A percentile compares a stretch with the other conserved stretches of the same genome.
These are phyloP conservation scores for Grifola frondosa DNA, from an alignment of 1,284 basidiomycete genomes.

Conservation along the genomic window DNA sequence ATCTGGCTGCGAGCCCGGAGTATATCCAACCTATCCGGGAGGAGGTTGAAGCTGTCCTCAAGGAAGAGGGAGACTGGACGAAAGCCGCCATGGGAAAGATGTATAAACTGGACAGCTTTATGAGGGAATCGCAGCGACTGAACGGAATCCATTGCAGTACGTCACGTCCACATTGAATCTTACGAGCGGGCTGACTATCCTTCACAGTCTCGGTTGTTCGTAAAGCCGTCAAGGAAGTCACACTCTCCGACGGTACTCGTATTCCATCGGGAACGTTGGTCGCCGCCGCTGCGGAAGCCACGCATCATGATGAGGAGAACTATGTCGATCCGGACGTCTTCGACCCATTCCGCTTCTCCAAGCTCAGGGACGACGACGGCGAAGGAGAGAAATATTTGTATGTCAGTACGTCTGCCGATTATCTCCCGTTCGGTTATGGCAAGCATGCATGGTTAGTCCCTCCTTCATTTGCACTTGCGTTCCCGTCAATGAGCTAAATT, in stretches of 20 bases:
- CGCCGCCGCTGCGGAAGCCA: slow-evolving; percentile 20
- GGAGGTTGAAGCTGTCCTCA: slow-evolving; percentile 40
- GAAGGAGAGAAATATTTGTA: slow-evolving; percentile 22
- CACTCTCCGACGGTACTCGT: slow-evolving; percentile 38
- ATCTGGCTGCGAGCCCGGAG: slow-evolving; percentile 41
- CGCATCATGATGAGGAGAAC: no score
- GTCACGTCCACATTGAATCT: no score
- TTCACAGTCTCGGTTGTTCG: slow-evolving; percentile 1
- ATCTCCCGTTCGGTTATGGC: slow-evolving; percentile 26
- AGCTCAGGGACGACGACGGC: slow-evolving; percentile 29
- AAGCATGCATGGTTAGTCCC: slow-evolving; percentile 27
- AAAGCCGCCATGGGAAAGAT: slow-evolving; percentile 44
- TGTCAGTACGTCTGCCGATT: slow-evolving; percentile 20
- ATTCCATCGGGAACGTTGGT: slow-evolving; percentile 31
- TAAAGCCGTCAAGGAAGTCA: slow-evolving; percentile 31
- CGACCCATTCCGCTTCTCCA: slow-evolving; percentile 44
- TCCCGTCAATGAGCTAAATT: no score
- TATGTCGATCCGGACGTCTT: slow-evolving; percentile 40
- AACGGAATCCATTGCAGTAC: slow-evolving; percentile 32
- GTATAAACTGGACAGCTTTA: slow-evolving; percentile 52
- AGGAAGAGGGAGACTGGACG: slow-evolving; percentile 43
- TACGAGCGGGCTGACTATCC: no score
- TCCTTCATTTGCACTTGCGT: no score
- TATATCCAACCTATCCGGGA: slow-evolving; percentile 43
- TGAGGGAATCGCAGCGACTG: slow-evolving; percentile 46